Evolutionary conservation across 2,329 filamentous ascomycete genomes (phyloP).

Genomic region (Ophiostoma sp.): DNA sequence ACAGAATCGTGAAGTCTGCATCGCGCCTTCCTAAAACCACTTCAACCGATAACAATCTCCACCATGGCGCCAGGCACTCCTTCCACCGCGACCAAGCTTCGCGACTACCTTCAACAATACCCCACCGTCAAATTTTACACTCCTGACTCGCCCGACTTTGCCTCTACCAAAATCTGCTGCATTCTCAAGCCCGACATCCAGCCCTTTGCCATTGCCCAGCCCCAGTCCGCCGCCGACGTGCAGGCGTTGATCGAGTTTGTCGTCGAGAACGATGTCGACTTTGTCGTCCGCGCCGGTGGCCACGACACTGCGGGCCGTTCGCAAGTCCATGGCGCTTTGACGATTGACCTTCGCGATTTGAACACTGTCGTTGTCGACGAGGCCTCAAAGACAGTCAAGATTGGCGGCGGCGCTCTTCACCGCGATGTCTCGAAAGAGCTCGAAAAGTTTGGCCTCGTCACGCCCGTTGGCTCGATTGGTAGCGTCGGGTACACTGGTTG

Average conservation of each 20-base stretch:
- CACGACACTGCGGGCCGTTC: neutral
- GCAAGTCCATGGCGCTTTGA: neutral
- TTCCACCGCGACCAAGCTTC: neutral
- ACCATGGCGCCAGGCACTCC: slow-evolving; percentile 5
- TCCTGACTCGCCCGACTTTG: neutral
- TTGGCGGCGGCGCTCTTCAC: neutral
- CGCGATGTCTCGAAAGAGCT: slow-evolving; percentile 20
- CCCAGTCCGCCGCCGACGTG: neutral
- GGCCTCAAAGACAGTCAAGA: neutral
- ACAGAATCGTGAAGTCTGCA: neutral
- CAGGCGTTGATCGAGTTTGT: slow-evolving; percentile 7
- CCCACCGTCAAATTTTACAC: neutral
- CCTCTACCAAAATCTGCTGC: neutral
- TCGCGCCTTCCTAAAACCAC: neutral
- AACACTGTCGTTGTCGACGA: neutral
- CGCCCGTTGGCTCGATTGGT: slow-evolving; percentile 24
- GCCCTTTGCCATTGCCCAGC: slow-evolving; percentile 17
- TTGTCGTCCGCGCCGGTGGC: slow-evolving; percentile 13
- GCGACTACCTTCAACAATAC: slow-evolving; percentile 3
- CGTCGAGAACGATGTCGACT: slow-evolving; percentile 1
- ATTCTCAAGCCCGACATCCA: neutral
- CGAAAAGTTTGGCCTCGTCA: slow-evolving; percentile 26
- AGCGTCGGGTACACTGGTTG: slow-evolving; percentile 41
- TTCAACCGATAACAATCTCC: neutral
- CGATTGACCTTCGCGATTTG: neutral